Evolutionary conservation across 345 rosid species (phyloP).

Genomic region (Pseudoturritis turrita): DNA sequence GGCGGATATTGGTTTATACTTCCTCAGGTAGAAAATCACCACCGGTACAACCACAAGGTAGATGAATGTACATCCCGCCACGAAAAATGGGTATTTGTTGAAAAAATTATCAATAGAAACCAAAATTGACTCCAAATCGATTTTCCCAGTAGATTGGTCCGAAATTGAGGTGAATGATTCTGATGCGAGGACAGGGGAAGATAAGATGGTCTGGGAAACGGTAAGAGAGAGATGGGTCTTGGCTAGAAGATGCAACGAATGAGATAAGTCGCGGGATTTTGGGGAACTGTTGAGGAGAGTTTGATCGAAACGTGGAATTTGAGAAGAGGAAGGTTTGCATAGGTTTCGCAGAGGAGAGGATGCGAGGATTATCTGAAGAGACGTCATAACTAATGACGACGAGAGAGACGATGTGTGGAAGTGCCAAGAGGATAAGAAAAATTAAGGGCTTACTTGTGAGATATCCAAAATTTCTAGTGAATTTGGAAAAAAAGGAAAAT

Average conservation of each 20-base stretch:
- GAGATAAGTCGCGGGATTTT: not conserved
- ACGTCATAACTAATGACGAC: slow-evolving; percentile 4
- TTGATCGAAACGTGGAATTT: not conserved
- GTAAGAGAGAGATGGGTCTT: slow-evolving; percentile 43
- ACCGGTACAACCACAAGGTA: slow-evolving; percentile 75
- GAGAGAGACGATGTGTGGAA: slow-evolving; percentile 12
- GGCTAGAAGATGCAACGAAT: slow-evolving; percentile 2
- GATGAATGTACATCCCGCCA: slow-evolving; percentile 71
- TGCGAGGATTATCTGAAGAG: slow-evolving; percentile 24
- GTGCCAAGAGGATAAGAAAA: slow-evolving; percentile 19
- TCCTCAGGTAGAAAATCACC: slow-evolving; percentile 50
- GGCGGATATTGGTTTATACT: slow-evolving; percentile 63
- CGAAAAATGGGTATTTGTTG: slow-evolving; percentile 81
- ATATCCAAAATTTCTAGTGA: not conserved
- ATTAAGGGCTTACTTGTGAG: not conserved
- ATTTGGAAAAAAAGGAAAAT: not conserved
- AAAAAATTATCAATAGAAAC: slow-evolving; percentile 68
- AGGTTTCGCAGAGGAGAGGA: slow-evolving; percentile 20
- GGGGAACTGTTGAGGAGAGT: not conserved
- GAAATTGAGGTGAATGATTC: slow-evolving; percentile 38
- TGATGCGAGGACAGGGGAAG: slow-evolving; percentile 55
- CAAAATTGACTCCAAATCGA: slow-evolving; percentile 61
- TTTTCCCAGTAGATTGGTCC: slow-evolving; percentile 40
- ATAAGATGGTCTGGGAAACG: slow-evolving; percentile 33
- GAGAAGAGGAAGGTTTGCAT: not conserved